A percentile compares a stretch with the other conserved stretches of the same genome.
Evolutionary conservation across 495 filamentous ascomycete species (phyloP).

Genomic region (Xylaria acuta): DNA sequence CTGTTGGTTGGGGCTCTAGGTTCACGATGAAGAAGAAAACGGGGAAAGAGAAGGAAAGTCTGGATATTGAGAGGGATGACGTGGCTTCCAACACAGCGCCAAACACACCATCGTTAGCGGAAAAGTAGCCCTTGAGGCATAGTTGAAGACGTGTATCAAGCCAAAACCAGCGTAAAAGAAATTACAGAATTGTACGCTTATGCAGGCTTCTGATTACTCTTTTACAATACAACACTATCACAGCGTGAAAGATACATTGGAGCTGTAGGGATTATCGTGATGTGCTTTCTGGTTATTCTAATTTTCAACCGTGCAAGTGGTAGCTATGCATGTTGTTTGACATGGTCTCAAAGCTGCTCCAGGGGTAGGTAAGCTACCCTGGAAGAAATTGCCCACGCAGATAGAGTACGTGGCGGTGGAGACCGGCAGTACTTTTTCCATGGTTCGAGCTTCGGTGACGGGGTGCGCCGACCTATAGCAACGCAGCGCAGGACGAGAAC

Average conservation of each 20-base stretch:
- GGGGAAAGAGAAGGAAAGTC: constrained; percentile 54
- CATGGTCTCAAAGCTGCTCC: neutral
- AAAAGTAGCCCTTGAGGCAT: constrained; percentile 27
- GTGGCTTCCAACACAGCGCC: constrained; percentile 16
- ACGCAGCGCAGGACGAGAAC: neutral
- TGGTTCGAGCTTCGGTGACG: constrained; percentile 2
- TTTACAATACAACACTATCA: neutral
- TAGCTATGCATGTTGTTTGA: neutral
- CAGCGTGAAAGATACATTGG: neutral
- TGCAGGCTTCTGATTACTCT: neutral
- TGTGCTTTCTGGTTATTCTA: neutral
- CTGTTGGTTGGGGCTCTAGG: constrained; percentile 51
- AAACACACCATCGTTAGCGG: constrained; percentile 13
- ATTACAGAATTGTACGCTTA: neutral
- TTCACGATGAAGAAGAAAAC: constrained; percentile 57
- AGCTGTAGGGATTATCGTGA: neutral
- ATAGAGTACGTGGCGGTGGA: constrained; percentile 16
- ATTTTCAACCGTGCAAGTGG: neutral
- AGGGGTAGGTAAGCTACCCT: constrained; percentile 2
- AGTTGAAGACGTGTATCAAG: neutral
- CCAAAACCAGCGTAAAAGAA: neutral
- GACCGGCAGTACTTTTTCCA: constrained; percentile 22
- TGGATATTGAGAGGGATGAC: constrained; percentile 52
- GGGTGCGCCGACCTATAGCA: neutral
- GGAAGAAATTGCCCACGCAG: neutral